Evolutionary conservation across 2,329 filamentous ascomycete species (phyloP).

Genomic region (Helotiales sp.): DNA sequence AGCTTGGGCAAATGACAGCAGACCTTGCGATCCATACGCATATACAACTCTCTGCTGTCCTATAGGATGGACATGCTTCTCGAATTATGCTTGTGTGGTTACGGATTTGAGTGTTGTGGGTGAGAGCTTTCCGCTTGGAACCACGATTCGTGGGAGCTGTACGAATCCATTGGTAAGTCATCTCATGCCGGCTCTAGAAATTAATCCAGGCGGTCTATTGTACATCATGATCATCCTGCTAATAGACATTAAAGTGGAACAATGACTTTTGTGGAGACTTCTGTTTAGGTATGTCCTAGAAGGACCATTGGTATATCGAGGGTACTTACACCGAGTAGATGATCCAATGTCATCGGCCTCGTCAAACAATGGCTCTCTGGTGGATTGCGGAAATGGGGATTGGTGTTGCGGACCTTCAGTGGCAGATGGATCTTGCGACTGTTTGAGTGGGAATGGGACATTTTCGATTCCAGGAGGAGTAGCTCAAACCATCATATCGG

Average conservation of each 20-base stretch:
- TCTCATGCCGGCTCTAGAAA: neutral
- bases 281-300: conserved; percentile 1
- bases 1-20: neutral
- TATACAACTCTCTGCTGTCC: conserved; percentile 5
- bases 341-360: neutral
- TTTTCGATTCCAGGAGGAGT: neutral
- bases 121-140: neutral
- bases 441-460: conserved; percentile 1
- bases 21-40: neutral
- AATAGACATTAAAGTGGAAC: neutral
- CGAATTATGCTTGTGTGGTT: conserved; percentile 3
- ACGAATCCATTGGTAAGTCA: neutral
- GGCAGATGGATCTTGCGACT: conserved; percentile 2
- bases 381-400: neutral
- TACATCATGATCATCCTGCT: neutral
- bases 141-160: neutral
- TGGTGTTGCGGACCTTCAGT: conserved; percentile 1
- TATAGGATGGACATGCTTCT: conserved; percentile 6
- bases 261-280: conserved; percentile 1
- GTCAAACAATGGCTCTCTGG: conserved; percentile 1
- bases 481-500: conserved; percentile 2
- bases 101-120: conserved; percentile 1
- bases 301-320: neutral
- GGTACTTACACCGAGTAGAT: neutral
- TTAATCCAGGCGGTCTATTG: neutral